Evolutionary conservation across 306 rosid genomes (phyloP).

Genomic region (Boehmeria nivea): DNA sequence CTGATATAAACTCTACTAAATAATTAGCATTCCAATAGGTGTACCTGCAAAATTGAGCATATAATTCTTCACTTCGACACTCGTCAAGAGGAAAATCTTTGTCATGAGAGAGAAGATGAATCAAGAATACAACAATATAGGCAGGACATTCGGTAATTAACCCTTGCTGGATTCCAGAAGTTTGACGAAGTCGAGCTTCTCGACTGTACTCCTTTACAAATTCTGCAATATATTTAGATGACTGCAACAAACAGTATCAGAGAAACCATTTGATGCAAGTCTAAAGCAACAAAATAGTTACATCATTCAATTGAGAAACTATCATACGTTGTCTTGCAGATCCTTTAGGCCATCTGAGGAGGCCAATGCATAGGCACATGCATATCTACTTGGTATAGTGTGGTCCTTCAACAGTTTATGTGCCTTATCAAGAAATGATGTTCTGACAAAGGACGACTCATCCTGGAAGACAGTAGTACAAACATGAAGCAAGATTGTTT

Average conservation of each 20-base stretch:
- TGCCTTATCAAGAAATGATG: constrained; percentile 55
- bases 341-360: constrained; percentile 43
- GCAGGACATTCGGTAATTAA: constrained; percentile 56
- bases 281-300: constrained; percentile 9
- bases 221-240: constrained; percentile 57
- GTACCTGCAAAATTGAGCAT: constrained; percentile 76
- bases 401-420: constrained; percentile 66
- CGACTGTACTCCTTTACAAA: constrained; percentile 69
- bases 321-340: constrained; percentile 54
- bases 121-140: constrained; percentile 66
- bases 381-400: constrained; percentile 73
- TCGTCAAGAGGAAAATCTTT: constrained; percentile 48
- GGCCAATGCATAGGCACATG: constrained; percentile 77
- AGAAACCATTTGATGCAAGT: constrained; percentile 14
- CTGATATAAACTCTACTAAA: neutral
- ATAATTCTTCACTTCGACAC: constrained; percentile 48
- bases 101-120: constrained; percentile 71
- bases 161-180: constrained; percentile 47
- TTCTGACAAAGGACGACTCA: constrained; percentile 46
- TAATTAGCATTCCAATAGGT: constrained; percentile 13
- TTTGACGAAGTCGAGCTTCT: constrained; percentile 49
- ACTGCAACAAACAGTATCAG: constrained; percentile 54
- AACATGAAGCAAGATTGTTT: constrained; percentile 5
- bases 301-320: neutral
- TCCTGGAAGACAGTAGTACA: constrained; percentile 52